Evolutionary conservation across 2,329 filamentous ascomycete genomes (phyloP).

Genomic region (Bipolaris gigantea): DNA sequence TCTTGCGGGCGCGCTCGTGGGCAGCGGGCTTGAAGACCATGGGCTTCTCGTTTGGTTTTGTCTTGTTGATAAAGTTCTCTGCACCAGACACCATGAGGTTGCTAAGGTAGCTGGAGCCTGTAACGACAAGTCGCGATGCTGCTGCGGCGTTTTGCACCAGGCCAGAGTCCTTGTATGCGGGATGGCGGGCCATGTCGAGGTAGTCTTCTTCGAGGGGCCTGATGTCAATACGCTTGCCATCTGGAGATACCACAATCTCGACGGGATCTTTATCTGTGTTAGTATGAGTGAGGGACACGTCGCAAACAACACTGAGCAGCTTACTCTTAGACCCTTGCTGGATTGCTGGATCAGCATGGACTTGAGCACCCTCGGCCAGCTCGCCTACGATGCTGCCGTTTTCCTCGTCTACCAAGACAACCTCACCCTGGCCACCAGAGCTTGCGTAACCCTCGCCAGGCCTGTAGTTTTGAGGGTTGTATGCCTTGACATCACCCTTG

Average conservation of each 20-base stretch:
- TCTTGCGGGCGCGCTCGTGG: constrained; percentile 81
- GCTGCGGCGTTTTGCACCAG: constrained; percentile 84
- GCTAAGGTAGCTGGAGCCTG: constrained; percentile 76
- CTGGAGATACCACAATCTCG: constrained; percentile 71
- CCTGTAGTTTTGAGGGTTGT: constrained; percentile 80
- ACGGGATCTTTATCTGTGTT: constrained; percentile 65
- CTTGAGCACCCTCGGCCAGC: constrained; percentile 76
- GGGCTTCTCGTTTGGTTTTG: constrained; percentile 75
- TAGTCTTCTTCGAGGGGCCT: constrained; percentile 70
- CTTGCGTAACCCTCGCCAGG: constrained; percentile 77
- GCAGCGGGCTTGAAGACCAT: constrained; percentile 86
- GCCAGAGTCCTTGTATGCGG: constrained; percentile 85
- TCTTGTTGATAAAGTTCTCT: constrained; percentile 77
- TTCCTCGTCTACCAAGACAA: constrained; percentile 93
- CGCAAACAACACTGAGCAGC: constrained; percentile 24
- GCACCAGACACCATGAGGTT: constrained; percentile 77
- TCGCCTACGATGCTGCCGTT: constrained; percentile 95
- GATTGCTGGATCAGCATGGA: constrained; percentile 75
- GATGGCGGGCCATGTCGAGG: constrained; percentile 76
- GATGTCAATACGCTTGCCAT: constrained; percentile 70
- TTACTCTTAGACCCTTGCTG: constrained; percentile 89
- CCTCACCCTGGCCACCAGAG: constrained; percentile 62
- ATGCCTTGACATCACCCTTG: constrained; percentile 49
- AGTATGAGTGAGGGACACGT: constrained; percentile 19
- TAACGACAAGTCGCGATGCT: constrained; percentile 90